phyloP scores from a whole-genome alignment of 352 stramenopile genomes.

The Aphanomyces astaci region DNA sequence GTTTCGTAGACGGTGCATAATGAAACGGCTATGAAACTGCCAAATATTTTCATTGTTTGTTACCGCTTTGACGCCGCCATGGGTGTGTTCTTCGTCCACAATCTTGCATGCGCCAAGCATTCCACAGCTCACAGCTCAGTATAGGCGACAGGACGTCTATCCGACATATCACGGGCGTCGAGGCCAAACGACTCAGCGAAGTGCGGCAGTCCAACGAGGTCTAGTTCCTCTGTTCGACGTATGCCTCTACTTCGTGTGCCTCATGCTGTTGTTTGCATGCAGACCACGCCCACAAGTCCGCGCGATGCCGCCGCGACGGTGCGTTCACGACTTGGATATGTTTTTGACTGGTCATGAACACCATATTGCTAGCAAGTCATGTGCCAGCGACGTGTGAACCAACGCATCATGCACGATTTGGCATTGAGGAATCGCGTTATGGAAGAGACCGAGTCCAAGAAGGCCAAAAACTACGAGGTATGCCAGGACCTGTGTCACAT shows the following conservation, averaged over 20 bases:
- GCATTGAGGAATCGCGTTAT: not conserved
- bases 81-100: not conserved
- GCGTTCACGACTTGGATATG: not conserved
- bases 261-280: no score
- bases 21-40: not conserved
- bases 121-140: not conserved
- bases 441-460: slow-evolving; percentile 3
- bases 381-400: slow-evolving; percentile 18
- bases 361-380: slow-evolving; percentile 5
- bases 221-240: no score
- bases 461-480: not conserved
- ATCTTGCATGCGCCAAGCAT: not conserved
- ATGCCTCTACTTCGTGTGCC: no score
- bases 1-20: not conserved
- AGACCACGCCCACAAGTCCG: not conserved
- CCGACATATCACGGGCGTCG: not conserved
- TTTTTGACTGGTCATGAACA: not conserved
- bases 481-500: not conserved
- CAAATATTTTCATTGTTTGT: not conserved
- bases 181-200: not conserved
- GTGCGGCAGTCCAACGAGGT: not conserved
- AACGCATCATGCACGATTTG: slow-evolving; percentile 16
- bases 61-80: not conserved
- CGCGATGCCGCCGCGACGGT: not conserved
- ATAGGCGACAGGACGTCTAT: not conserved